A percentile compares a stretch with the other conserved stretches of the same genome.
These are phyloP conservation scores for Dalbergia oliveri DNA, from an alignment of 306 rosid species.

Conservation along the genomic window DNA sequence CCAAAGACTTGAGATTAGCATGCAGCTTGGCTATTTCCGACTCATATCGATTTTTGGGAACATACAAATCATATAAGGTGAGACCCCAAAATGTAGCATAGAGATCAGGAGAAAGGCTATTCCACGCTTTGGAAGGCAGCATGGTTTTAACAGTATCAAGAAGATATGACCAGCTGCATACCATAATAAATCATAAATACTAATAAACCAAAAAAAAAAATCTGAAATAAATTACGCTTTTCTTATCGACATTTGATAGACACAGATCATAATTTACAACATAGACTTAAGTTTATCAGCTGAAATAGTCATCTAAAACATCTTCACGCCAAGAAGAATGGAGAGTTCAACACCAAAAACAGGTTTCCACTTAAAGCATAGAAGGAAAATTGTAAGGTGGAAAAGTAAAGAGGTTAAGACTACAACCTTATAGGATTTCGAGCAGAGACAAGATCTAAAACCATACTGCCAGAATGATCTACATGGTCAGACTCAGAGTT, in stretches of 20 bases:
- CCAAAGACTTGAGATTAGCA: slow-evolving; percentile 86
- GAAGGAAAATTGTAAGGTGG: background rate
- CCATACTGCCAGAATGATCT: slow-evolving; percentile 58
- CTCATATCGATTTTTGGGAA: slow-evolving; percentile 90
- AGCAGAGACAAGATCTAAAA: slow-evolving; percentile 81
- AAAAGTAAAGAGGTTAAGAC: slow-evolving; percentile 4
- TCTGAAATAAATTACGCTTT: slow-evolving; percentile 26
- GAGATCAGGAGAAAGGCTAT: slow-evolving; percentile 97
- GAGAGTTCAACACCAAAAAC: slow-evolving; percentile 14
- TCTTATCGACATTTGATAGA: slow-evolving; percentile 15
- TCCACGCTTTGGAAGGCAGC: slow-evolving; percentile 98
- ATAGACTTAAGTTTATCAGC: slow-evolving; percentile 17
- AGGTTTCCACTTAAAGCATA: background rate
- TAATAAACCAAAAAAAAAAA: background rate
- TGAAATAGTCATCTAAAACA: slow-evolving; percentile 38
- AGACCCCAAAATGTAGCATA: slow-evolving; percentile 99
- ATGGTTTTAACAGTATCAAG: slow-evolving; percentile 81
- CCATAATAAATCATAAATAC: slow-evolving; percentile 34
- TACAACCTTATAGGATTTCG: slow-evolving; percentile 67
- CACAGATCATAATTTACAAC: slow-evolving; percentile 13
- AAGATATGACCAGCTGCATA: slow-evolving; percentile 86
- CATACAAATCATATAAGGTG: slow-evolving; percentile 91
- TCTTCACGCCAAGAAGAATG: background rate
- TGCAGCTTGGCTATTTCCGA: slow-evolving; percentile 92
- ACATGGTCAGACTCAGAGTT: slow-evolving; percentile 69